Evolutionary conservation across 106 monocot species (phyloP), one percentile per base, ranked within the genome.

Genomic region (Narthecium ossifragum): DNA sequence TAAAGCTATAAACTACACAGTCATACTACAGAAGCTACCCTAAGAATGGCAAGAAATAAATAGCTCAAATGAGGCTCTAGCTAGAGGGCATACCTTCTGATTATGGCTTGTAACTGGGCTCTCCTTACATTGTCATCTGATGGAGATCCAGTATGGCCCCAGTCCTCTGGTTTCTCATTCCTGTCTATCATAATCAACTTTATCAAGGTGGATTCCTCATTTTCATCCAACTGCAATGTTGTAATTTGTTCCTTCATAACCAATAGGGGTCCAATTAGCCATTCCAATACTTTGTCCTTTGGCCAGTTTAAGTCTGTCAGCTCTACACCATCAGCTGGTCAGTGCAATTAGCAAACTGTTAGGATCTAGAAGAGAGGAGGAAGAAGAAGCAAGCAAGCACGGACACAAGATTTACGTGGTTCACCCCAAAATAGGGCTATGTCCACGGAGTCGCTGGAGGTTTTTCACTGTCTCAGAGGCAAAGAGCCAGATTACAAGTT

Each of bases 231-330:
- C 2, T 85, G 64, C 12, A 85, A 43, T 25, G 64, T 73, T 58
- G 64, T 88, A 21, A 93, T 77, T 64, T 88, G 92, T 20, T 93
- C 92, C 62, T 93, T 93, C 70, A 93, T 93, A 30, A 88, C 71
- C 9, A 88, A 43, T 43, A 93, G 69, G 22, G 92, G 92, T 27
- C 81, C 81, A 24, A 93, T 39, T 33, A 93, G 48, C 92, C 88
- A 93, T 58, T 79, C 71, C 34, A 88, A 54, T 22, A 93, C 78
- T 59, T 66, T 88, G 51, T 93, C 92, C 49, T 82, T 82, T 23
- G 92, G 88, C 88, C 92, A 93, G 58, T 70, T 93, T 26, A 80
- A 88, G 54, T 88, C 61, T 31, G 78, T 85, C 37, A 88, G 23
- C 18, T 93, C 92, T 40, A 93, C 78, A 21, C 65, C 79, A 60